Base-by-base conservation (phyloP, 495 filamentous ascomycete genomes). In the Chaetomidium leptoderma region DNA sequence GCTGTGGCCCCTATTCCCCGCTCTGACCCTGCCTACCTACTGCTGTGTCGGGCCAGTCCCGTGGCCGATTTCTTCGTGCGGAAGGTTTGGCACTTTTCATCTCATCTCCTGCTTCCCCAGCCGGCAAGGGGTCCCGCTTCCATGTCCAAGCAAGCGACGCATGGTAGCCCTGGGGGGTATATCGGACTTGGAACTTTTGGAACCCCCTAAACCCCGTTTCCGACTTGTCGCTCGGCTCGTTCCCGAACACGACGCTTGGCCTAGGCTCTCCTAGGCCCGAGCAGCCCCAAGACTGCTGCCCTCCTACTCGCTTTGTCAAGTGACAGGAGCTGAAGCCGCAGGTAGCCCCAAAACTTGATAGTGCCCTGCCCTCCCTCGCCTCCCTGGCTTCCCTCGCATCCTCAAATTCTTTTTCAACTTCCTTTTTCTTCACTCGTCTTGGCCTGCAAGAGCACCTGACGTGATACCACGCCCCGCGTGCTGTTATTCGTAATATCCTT, bases 1-100 rank as follows among this genome's bases (percentile, higher is more conserved):
- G 50, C 60, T 57, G 52, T 60, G 44, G 40, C 52, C 39, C 54
- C 43, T 63, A 23, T 39, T 45, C 51, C 37, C 65, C 61, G 63
- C 63, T 62, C 59, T 62, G 65, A 61, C 62, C 62, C 48, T 67
- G 52, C 59, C 60, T 64, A 48, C 58, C 65, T n/a, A n/a, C n/a
- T n/a, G n/a, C n/a, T n/a, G n/a, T n/a, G n/a, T n/a, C n/a, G 49
- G 35, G 58, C 64, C 60, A 62, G 56, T 68, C 63, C 66, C 58
- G 70, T 64, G 66, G 50, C 56, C 55, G 59, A 55, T 58, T 69
- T 53, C 66, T 67, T 56, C 57, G 70, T 70, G 67, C 30, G 63
- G 67, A 67, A 70, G 63, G 66, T 67, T 70, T 69, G 56, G 66
- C 57, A 30, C 61, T 50, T 61, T 63, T 53, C 55, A 62, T 64